Conservation (phyloP, 306 rosid genomes). For the Cicer arietinum region DNA sequence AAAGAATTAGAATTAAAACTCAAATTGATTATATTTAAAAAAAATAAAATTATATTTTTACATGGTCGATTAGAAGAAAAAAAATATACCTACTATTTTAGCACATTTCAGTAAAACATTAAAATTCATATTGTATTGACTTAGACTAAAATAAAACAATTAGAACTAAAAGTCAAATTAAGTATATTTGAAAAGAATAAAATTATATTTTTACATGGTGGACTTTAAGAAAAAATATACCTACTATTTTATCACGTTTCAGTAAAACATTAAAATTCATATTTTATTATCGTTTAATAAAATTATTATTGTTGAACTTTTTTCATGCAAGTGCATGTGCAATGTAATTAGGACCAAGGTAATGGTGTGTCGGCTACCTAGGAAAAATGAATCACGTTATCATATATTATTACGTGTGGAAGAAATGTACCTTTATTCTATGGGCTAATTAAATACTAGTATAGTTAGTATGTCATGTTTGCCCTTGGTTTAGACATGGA, state of each 20-base stretch:
- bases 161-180: too few relatives aligned
- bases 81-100: background rate
- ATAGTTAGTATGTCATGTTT: background rate
- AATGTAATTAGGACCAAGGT: slow-evolving; percentile 45
- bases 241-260: background rate
- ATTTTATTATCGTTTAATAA: background rate
- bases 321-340: slow-evolving; percentile 64
- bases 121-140: background rate
- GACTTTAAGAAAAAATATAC: too few relatives aligned
- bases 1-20: too few relatives aligned
- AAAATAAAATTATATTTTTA: too few relatives aligned
- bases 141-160: too few relatives aligned
- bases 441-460: background rate
- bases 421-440: slow-evolving; percentile 19
- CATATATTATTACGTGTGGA: slow-evolving; percentile 10
- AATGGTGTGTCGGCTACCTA: slow-evolving; percentile 65
- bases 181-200: too few relatives aligned
- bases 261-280: background rate
- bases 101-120: background rate
- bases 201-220: too few relatives aligned
- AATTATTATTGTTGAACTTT: background rate
- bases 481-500: background rate
- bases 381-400: slow-evolving; percentile 48
- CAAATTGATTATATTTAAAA: too few relatives aligned
- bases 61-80: too few relatives aligned